A percentile compares a stretch with the other conserved stretches of the same genome.
Conservation (phyloP, 495 filamentous ascomycete species). For the Aspergillus sparsus region DNA sequence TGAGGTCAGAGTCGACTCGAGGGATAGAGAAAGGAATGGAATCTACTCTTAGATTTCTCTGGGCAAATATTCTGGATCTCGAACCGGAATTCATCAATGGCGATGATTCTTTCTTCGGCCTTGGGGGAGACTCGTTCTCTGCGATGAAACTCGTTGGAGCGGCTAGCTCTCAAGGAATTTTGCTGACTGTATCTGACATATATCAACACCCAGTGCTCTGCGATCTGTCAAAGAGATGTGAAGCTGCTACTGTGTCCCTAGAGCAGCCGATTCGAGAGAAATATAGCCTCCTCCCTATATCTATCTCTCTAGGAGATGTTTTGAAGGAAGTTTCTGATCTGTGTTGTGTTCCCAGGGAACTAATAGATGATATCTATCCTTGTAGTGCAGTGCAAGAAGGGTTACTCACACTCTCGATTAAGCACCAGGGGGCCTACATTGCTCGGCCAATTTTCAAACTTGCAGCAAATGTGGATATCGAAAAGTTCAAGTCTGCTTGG, state of each 20-base stretch:
- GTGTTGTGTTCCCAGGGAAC: conserved; percentile 42
- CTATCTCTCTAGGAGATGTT: conserved; percentile 28
- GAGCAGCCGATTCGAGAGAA: conserved; percentile 31
- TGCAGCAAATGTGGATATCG: conserved; percentile 42
- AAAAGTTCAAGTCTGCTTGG: conserved; percentile 57
- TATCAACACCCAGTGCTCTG: conserved; percentile 48
- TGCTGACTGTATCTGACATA: conserved; percentile 51
- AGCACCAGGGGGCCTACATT: conserved; percentile 54
- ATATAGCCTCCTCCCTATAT: conserved; percentile 47
- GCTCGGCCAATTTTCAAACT: conserved; percentile 52
- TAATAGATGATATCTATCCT: conserved; percentile 60
- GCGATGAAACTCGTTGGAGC: conserved; percentile 57
- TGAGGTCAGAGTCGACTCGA: conserved; percentile 31
- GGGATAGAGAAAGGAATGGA: conserved; percentile 33
- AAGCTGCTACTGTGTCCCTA: conserved; percentile 4
- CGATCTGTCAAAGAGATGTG: conserved; percentile 49
- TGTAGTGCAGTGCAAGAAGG: conserved; percentile 74
- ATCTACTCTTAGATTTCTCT: conserved; percentile 34
- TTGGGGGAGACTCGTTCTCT: conserved; percentile 59
- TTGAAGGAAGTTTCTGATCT: conserved; percentile 47
- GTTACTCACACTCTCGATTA: conserved; percentile 61
- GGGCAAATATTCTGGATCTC: conserved; percentile 36
- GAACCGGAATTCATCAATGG: conserved; percentile 41
- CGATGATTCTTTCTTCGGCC: conserved; percentile 53
- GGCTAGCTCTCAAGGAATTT: conserved; percentile 44